Evolutionary conservation across 805 yeast genomes (phyloP), one percentile per base, ranked within the genome.

Genomic region (Candida anglica): DNA sequence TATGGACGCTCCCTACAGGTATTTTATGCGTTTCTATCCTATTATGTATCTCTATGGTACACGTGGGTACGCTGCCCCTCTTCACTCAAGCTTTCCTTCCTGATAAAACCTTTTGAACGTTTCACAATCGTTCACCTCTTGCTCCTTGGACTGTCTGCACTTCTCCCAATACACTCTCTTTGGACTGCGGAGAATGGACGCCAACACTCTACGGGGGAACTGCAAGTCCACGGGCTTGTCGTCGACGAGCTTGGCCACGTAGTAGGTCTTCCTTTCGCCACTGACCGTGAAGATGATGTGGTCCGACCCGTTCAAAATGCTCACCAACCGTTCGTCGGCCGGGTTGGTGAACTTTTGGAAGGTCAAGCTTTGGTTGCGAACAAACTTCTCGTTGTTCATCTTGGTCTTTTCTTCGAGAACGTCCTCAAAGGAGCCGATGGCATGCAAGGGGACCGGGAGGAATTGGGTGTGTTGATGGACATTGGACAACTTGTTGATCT

Each of bases 121-220:
- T 25, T 73, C 78, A 25, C 84, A 76, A 33, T 87, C 93, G 10
- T 57, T 48, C 3, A 67, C 62, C 49, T 89, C 96, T 43, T 77
- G 75, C n/a, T 61, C 60, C 28, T 60, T 61, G 0, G 81, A 58
- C 53, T 87, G 94, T 30, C 63, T 58, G 48, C 96, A 87, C 33
- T 75, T 73, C 37, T 81, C 81, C 97, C 96, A 88, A 38, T 77
- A 78, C 0, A 74, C 55, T 41, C 88, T 66, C 33, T 77, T 79
- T 2, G 82, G 80, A 11, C 74, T 62, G 28, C 69, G 75, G 32
- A 88, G 50, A 3, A 81, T 56, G 41, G 68, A 67, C 0, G 96
- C 89, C 19, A 86, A 47, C 1, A 84, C 88, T 47, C 87, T 71
- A 52, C 97, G 67, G 1, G 95, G 95, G 47, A 89, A 85, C 45